phyloP scores from a whole-genome alignment of 176 grass and related monocot species.

The Secale cereale region DNA sequence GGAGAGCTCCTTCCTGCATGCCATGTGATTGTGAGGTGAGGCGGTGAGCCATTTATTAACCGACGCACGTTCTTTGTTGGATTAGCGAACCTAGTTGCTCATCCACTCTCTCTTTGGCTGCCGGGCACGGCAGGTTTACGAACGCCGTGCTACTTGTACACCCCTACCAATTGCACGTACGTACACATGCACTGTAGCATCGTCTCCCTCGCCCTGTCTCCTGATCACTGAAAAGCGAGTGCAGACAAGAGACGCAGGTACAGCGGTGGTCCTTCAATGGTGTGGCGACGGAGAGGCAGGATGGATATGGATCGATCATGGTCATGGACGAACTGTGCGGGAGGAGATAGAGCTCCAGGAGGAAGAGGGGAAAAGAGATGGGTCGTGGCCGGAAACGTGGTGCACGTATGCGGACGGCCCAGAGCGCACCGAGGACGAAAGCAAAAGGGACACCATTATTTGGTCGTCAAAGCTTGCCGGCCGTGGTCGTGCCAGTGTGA shows the following conservation, averaged over 20 bases:
- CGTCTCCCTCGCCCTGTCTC: not conserved
- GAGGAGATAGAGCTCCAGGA: not conserved
- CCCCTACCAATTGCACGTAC: too few relatives aligned
- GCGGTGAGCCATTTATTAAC: not conserved
- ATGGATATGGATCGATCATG: not conserved
- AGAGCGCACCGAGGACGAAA: not conserved
- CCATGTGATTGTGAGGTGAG: not conserved
- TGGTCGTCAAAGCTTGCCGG: conserved; percentile 15
- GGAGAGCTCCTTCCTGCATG: not conserved
- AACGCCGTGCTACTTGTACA: not conserved
- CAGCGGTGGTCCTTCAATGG: not conserved
- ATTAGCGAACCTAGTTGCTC: not conserved
- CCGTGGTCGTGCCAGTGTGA: not conserved
- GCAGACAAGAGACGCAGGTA: not conserved
- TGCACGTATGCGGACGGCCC: not conserved
- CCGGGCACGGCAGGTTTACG: not conserved
- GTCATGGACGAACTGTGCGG: not conserved
- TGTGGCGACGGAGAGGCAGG: not conserved
- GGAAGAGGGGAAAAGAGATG: not conserved
- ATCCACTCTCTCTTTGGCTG: not conserved
- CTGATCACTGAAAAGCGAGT: not conserved
- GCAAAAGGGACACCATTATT: conserved; percentile 1
- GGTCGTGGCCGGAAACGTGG: not conserved
- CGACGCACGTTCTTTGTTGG: not conserved
- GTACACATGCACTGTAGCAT: not conserved